phyloP scores from a whole-genome alignment of 2,329 filamentous ascomycete genomes.

The Hypoxylon sp. region DNA sequence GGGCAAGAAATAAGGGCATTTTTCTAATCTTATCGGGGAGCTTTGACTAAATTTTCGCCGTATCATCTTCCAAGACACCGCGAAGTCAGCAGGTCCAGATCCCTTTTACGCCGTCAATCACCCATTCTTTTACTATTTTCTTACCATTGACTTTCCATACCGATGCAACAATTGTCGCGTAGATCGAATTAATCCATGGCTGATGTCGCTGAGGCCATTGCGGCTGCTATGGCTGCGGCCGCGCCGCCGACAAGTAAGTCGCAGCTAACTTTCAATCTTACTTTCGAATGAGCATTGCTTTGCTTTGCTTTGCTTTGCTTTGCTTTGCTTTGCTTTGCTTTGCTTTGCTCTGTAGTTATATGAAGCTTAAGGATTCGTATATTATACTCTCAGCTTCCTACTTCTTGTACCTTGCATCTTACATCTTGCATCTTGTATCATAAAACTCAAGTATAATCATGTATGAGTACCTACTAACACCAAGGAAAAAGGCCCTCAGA shows the following conservation, averaged over 20 bases:
- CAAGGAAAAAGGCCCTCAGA: slow-evolving; percentile 40
- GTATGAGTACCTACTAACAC: slow-evolving; percentile 12
- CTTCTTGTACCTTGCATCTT: no score
- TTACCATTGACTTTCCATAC: slow-evolving; percentile 14
- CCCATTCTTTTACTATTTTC: slow-evolving; percentile 7
- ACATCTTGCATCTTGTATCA: background rate
- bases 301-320: no score
- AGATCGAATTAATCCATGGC: slow-evolving; percentile 39
- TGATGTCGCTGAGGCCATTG: slow-evolving; percentile 45
- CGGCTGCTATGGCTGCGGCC: slow-evolving; percentile 43
- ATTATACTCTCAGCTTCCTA: no score
- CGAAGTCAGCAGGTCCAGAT: no score
- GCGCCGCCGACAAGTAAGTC: slow-evolving; percentile 33
- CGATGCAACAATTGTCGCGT: slow-evolving; percentile 23
- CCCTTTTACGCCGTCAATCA: slow-evolving; percentile 6
- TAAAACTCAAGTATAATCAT: background rate
- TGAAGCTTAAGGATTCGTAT: no score
- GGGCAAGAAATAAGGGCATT: slow-evolving; percentile 46
- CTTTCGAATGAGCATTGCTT: no score
- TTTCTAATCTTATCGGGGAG: slow-evolving; percentile 38
- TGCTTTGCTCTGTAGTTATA: no score
- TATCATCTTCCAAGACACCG: slow-evolving; percentile 26
- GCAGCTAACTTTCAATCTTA: background rate
- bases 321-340: no score
- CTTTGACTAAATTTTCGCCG: slow-evolving; percentile 42